These are phyloP conservation scores for Starmerella potacharoeniae DNA, from an alignment of 805 yeast species.

Conservation along the genomic window DNA sequence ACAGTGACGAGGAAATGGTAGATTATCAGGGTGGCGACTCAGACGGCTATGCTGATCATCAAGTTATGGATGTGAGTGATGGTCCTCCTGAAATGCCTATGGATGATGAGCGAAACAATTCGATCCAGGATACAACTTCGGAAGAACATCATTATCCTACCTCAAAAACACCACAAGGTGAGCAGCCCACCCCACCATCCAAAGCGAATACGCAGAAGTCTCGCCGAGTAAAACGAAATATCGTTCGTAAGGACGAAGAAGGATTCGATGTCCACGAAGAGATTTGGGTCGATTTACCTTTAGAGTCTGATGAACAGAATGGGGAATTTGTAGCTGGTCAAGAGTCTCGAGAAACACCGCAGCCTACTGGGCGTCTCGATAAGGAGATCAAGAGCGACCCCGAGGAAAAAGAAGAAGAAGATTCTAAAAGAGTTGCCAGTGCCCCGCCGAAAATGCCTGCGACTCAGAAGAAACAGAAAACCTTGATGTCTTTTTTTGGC, in stretches of 20 bases:
- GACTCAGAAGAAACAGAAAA: background rate
- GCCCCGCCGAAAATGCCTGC: conserved; percentile 1
- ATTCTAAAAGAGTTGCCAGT: background rate
- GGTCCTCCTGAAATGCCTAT: background rate
- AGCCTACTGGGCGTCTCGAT: no score
- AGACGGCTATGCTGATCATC: background rate
- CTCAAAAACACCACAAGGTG: no score
- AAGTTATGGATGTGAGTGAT: background rate
- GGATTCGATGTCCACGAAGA: conserved; percentile 5
- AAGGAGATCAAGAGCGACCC: background rate
- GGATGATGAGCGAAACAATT: no score
- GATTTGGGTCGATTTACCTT: conserved; percentile 6
- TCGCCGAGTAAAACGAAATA: background rate
- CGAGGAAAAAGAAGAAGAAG: background rate
- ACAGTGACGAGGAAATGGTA: background rate
- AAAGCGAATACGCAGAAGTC: no score
- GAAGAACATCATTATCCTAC: no score
- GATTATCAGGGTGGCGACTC: background rate
- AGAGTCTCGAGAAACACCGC: no score
- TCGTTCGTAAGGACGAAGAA: conserved; percentile 6
- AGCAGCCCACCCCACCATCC: no score
- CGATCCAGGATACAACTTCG: no score
- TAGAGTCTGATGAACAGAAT: background rate
- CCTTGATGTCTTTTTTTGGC: conserved; percentile 5
- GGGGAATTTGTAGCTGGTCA: no score